phyloP scores from a whole-genome alignment of 345 rosid genomes.

The Eucalyptus globulus region DNA sequence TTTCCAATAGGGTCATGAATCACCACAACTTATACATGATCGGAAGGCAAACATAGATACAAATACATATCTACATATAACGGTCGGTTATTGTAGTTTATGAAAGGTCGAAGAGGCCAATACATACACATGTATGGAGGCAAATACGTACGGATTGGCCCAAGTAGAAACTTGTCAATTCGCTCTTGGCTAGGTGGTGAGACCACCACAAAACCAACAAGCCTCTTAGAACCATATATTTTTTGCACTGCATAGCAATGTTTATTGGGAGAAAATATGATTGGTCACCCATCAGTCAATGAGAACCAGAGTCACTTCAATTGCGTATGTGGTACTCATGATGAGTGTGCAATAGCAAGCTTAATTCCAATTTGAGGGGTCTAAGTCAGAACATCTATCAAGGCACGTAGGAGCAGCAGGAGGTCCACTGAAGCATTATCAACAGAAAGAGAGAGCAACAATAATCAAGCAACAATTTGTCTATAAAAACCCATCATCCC shows the following conservation, averaged over 20 bases:
- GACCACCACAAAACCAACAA: background rate
- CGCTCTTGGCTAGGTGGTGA: background rate
- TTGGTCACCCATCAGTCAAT: background rate
- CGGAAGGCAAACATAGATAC: background rate
- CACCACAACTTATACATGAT: background rate
- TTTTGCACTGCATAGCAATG: background rate
- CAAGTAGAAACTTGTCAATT: background rate
- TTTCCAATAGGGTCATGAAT: background rate
- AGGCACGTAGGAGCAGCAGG: background rate
- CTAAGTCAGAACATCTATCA: background rate
- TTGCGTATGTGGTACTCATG: background rate
- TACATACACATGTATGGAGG: background rate
- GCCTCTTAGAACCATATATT: background rate
- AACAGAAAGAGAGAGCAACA: background rate
- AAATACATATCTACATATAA: background rate
- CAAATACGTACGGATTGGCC: background rate
- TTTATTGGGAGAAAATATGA: background rate
- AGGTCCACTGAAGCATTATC: background rate
- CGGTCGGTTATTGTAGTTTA: background rate
- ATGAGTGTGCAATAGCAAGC: background rate
- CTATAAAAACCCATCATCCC: background rate
- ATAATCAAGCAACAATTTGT: background rate
- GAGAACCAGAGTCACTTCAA: background rate
- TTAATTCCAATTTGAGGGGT: constrained; percentile 7
- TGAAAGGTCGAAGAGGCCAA: background rate